Conservation (phyloP, 805 yeast species). For the Deakozyma indianensis region DNA sequence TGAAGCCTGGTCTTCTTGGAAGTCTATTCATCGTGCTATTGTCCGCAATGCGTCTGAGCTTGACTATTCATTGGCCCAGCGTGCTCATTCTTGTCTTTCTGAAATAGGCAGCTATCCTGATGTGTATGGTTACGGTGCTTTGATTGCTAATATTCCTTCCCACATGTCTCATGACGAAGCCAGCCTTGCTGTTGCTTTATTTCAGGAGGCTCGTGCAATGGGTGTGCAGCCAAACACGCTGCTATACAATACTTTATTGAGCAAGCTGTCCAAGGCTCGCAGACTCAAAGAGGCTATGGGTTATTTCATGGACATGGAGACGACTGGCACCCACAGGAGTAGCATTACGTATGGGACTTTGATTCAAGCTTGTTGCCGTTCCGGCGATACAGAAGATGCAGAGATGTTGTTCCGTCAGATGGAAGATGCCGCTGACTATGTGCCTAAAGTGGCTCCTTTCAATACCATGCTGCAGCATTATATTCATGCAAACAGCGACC, state of each 20-base stretch:
- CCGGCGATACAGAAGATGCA: constrained; percentile 20
- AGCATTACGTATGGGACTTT: constrained; percentile 25
- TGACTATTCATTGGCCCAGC: constrained; percentile 13
- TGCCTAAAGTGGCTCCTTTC: constrained; percentile 22
- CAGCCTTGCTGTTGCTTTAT: constrained; percentile 17
- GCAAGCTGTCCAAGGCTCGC: constrained; percentile 24
- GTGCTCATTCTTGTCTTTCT: constrained; percentile 15
- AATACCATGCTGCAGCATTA: constrained; percentile 26
- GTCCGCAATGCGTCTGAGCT: constrained; percentile 14
- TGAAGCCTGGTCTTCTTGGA: constrained; percentile 16
- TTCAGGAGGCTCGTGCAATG: constrained; percentile 17
- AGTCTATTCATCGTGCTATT: constrained; percentile 14
- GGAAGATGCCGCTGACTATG: constrained; percentile 19
- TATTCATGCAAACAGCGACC: constrained; percentile 19
- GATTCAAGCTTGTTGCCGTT: constrained; percentile 24
- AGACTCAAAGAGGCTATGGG: constrained; percentile 19
- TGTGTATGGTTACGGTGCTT: constrained; percentile 22
- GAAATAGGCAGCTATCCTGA: constrained; percentile 19
- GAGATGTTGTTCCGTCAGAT: constrained; percentile 20
- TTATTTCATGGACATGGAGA: constrained; percentile 20
- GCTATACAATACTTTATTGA: constrained; percentile 21
- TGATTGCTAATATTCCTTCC: constrained; percentile 14
- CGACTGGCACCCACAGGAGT: constrained; percentile 12
- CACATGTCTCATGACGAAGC: constrained; percentile 20
- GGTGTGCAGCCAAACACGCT: constrained; percentile 20